Evolutionary conservation across 768 basidiomycete species (phyloP).

Genomic region (Mycena metata): DNA sequence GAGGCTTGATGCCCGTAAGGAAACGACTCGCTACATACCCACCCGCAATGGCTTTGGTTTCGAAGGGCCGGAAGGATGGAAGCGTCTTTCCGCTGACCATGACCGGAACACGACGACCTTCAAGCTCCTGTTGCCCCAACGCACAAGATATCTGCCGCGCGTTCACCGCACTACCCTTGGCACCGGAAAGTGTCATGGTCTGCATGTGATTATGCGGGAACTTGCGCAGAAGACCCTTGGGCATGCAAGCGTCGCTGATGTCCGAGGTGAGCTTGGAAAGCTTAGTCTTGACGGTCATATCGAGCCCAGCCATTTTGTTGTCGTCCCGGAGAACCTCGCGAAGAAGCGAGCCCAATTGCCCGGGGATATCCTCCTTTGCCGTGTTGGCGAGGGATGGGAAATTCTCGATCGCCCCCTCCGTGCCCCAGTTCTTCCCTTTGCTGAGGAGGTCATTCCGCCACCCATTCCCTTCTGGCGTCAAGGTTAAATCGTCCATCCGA

Average conservation of each 20-base stretch:
- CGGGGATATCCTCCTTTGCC: slow-evolving; percentile 66
- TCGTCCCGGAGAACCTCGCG: slow-evolving; percentile 96
- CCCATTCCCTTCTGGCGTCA: slow-evolving; percentile 86
- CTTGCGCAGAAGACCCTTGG: slow-evolving; percentile 86
- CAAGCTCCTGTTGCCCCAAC: slow-evolving; percentile 96
- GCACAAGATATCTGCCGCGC: slow-evolving; percentile 98
- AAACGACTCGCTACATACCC: slow-evolving; percentile 99
- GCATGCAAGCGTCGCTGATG: slow-evolving; percentile 90
- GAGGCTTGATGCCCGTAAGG: slow-evolving; percentile 97
- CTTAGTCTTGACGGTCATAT: slow-evolving; percentile 90
- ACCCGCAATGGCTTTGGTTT: slow-evolving; percentile 98
- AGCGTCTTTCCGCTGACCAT: slow-evolving; percentile 99
- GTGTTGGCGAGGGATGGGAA: slow-evolving; percentile 79
- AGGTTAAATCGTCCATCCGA: slow-evolving; percentile 96
- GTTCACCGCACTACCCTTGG: slow-evolving; percentile 98
- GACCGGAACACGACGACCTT: slow-evolving; percentile 97
- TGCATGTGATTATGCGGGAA: slow-evolving; percentile 99
- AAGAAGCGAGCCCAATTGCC: slow-evolving; percentile 74
- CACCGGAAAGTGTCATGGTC: slow-evolving; percentile 97
- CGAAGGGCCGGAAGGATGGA: slow-evolving; percentile 96
- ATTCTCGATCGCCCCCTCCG: slow-evolving; percentile 90
- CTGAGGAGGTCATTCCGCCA: slow-evolving; percentile 77
- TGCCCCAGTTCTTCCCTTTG: slow-evolving; percentile 79
- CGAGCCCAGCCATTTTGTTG: slow-evolving; percentile 96
- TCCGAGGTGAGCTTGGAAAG: slow-evolving; percentile 89